Percentiles rank a stretch among this genome's conserved stretches.
Evolutionary conservation across 495 filamentous ascomycete genomes (phyloP).

Genomic region (Collariella sp.): DNA sequence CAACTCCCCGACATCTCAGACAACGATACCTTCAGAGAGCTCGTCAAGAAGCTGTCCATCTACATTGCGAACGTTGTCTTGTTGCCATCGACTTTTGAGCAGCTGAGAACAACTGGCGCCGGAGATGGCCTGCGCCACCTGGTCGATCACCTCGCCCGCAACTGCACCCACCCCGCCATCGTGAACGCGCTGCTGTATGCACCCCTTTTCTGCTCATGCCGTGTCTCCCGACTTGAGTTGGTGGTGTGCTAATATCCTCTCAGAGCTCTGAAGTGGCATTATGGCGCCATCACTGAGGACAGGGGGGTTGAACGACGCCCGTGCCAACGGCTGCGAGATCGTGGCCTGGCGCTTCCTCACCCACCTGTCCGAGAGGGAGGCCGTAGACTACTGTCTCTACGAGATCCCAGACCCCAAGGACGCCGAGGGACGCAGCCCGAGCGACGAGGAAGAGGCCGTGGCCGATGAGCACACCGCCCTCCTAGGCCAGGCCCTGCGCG

Average conservation of each 20-base stretch:
- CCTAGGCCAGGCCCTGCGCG: conserved; percentile 20
- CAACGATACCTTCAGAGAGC: conserved; percentile 53
- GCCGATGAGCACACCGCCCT: conserved; percentile 36
- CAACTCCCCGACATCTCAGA: conserved; percentile 56
- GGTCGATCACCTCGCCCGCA: conserved; percentile 54
- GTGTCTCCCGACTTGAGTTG: background rate
- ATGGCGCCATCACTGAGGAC: conserved; percentile 54
- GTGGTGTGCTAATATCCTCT: background rate
- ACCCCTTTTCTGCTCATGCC: background rate
- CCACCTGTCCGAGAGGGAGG: conserved; percentile 68
- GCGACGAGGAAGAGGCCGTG: conserved; percentile 26
- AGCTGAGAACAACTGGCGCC: conserved; percentile 58
- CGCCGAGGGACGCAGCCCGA: conserved; percentile 16
- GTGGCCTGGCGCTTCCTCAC: conserved; percentile 85
- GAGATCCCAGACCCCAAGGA: conserved; percentile 51
- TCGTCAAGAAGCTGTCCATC: conserved; percentile 63
- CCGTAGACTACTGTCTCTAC: conserved; percentile 74
- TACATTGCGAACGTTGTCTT: conserved; percentile 59
- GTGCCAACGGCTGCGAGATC: conserved; percentile 82
- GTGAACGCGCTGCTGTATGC: conserved; percentile 72
- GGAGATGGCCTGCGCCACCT: conserved; percentile 57
- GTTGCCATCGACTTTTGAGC: conserved; percentile 67
- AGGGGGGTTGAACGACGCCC: conserved; percentile 63
- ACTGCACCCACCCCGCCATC: conserved; percentile 63
- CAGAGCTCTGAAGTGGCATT: conserved; percentile 78